phyloP scores from a whole-genome alignment of 768 basidiomycete genomes.

The Leccinum variicolor region DNA sequence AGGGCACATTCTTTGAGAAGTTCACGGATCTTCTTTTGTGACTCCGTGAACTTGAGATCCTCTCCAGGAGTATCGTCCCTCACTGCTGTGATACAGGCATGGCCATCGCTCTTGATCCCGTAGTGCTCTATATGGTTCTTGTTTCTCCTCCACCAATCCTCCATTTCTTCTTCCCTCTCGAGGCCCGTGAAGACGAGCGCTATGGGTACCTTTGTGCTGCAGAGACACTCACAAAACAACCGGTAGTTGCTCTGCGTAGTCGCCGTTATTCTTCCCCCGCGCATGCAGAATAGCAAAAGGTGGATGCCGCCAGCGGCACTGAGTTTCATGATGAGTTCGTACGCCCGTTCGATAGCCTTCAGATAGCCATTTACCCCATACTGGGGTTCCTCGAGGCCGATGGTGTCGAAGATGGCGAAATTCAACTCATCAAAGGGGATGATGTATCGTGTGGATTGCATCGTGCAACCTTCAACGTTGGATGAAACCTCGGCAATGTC shows the following conservation, averaged over 20 bases:
- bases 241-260: slow-evolving; percentile 37
- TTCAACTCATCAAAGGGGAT: slow-evolving; percentile 18
- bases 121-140: slow-evolving; percentile 15
- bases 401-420: slow-evolving; percentile 32
- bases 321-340: slow-evolving; percentile 32
- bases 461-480: slow-evolving; percentile 35
- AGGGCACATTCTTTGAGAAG: slow-evolving; percentile 18
- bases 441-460: slow-evolving; percentile 28
- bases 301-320: slow-evolving; percentile 33
- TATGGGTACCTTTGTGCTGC: slow-evolving; percentile 35
- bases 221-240: slow-evolving; percentile 39
- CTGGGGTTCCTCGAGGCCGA: slow-evolving; percentile 33
- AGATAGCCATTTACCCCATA: slow-evolving; percentile 28
- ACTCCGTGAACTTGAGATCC: slow-evolving; percentile 21
- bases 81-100: slow-evolving; percentile 31
- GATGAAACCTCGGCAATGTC: slow-evolving; percentile 24
- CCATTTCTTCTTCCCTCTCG: slow-evolving; percentile 33
- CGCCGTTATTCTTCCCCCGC: slow-evolving; percentile 36
- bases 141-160: slow-evolving; percentile 35
- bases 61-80: slow-evolving; percentile 19
- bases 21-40: slow-evolving; percentile 16
- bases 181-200: slow-evolving; percentile 40
- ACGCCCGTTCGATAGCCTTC: slow-evolving; percentile 28
- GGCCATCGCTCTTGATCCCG: slow-evolving; percentile 28
- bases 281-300: slow-evolving; percentile 42